Evolutionary conservation across 768 basidiomycete genomes (phyloP), one percentile per base, ranked within the genome.

Genomic region (Chlorophyllum brunneum): DNA sequence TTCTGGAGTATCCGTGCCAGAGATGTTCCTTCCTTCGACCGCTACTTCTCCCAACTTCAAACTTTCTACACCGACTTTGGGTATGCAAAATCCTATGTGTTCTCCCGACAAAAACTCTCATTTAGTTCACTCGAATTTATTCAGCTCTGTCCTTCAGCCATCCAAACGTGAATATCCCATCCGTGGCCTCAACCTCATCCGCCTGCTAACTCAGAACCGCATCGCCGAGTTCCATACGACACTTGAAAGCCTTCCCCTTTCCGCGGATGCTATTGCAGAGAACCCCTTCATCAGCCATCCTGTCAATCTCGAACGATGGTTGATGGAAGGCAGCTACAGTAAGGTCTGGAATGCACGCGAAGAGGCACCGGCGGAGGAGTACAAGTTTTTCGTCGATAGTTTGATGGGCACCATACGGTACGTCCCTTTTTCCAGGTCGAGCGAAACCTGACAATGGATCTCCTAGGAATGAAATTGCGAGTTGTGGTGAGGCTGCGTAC

Each of bases 241-340:
- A 10, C 82, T 99, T 42, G 95, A 99, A 67, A 89, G 91, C 31
- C 80, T 99, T 30, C 79, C 82, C 36, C 43, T 52, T 15, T 52
- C 51, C 11, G 82, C 87, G 0, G 85, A 86, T 56, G 77, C 78
- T 39, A 83, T 86, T 55, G 71, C 75, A 26, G 75, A 81, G 27
- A 88, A 88, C 65, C 80, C 83, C 5, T 92, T 76, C 65, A 83
- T 94, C 62, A 77, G 80, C 48, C 92, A 93, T 65, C 90, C 92
- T 10, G 86, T 94, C 52, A 90, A 94, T 65, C 82, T 95, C 55
- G 95, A 99, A 67, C 79, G 89, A 44, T 98, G 95, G 91, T 79
- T 98, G 39, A 99, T 99, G 95, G 95, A 98, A 67, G 95, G 95
- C 33, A 89, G 88, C 61, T 99, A 98, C 67, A 92, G 91, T 70